Conservation (phyloP, 2,329 filamentous ascomycete species). For the Pseudopithomyces chartarum region DNA sequence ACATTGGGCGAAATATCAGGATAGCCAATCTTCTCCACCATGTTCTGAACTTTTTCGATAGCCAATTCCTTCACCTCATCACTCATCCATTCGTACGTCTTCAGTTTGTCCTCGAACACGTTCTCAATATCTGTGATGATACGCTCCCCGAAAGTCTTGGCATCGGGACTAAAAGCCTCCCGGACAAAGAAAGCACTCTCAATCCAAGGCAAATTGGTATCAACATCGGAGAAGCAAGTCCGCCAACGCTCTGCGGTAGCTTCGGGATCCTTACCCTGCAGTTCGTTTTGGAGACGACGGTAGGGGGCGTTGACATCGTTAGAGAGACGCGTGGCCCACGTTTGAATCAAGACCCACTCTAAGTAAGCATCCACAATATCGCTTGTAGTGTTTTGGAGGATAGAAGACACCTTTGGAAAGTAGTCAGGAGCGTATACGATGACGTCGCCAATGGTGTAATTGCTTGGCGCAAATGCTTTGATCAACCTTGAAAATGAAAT, state of each 20-base stretch:
- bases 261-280: conserved; percentile 64
- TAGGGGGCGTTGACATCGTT: conserved; percentile 63
- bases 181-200: conserved; percentile 71
- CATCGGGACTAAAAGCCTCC: conserved; percentile 66
- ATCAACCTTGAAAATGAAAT: conserved; percentile 59
- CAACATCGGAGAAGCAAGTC: conserved; percentile 62
- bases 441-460: conserved; percentile 57
- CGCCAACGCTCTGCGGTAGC: conserved; percentile 68
- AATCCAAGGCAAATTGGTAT: conserved; percentile 66
- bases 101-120: conserved; percentile 64
- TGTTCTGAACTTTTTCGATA: conserved; percentile 66
- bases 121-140: conserved; percentile 70
- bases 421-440: conserved; percentile 65
- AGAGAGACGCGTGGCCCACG: conserved; percentile 58
- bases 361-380: conserved; percentile 64
- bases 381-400: conserved; percentile 57
- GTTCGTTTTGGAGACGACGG: conserved; percentile 61
- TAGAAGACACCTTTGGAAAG: conserved; percentile 59
- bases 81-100: conserved; percentile 65
- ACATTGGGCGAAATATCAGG: conserved; percentile 64
- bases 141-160: conserved; percentile 67
- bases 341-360: conserved; percentile 64
- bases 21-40: conserved; percentile 69
- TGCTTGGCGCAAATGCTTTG: conserved; percentile 54
- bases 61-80: conserved; percentile 61